Base-by-base conservation (phyloP, 306 rosid species). In the Dalbergia cultrata region DNA sequence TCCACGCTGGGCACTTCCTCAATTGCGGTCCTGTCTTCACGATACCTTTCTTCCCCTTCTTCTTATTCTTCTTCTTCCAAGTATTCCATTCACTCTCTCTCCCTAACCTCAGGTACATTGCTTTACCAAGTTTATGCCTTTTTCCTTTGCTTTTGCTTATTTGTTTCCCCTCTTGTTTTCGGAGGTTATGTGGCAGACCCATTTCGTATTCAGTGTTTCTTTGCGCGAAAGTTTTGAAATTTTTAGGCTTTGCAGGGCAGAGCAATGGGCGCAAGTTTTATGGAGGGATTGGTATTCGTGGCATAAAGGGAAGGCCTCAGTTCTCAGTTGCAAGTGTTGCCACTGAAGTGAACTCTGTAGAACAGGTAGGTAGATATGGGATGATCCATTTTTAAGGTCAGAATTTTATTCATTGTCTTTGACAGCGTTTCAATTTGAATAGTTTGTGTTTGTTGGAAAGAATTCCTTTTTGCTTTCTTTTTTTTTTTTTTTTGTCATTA, bases 321-420 rank as follows among this genome's bases (percentile, higher is more conserved):
- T 87, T 90, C 65, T 86, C 94, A n/a, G 92, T 90, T 52, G 76
- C 90, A 43, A 93, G 82, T 87, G 97, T 95, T 88, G 93, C 97
- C 67, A 89, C 99, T 83, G 95, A 91, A 85, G 85, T 95, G 31
- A 90, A 85, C 95, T 72, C 97, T 68, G 86, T 86, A 2, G 90
- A 87, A 67, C 90, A 91, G 99, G 99, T 91, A 70, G 9, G 81
- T 91, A 70, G 9, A 76, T 72, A 21, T n/a, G 34, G 53, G 49
- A 14, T 58, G 14, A 72, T 67, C 7, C 8, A 43, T 21, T 67
- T 52, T 59, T 2, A 39, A 26, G 61, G 17, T 52, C 35, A 6
- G 43, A 34, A 44, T 72, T 67, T 61, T 17, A 18, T 74, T 79
- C 45, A 18, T 5, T 16, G 50, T 43, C 21, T 75, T 70, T 67